phyloP scores from a whole-genome alignment of 495 filamentous ascomycete genomes.

The Venustampulla echinocandica region DNA sequence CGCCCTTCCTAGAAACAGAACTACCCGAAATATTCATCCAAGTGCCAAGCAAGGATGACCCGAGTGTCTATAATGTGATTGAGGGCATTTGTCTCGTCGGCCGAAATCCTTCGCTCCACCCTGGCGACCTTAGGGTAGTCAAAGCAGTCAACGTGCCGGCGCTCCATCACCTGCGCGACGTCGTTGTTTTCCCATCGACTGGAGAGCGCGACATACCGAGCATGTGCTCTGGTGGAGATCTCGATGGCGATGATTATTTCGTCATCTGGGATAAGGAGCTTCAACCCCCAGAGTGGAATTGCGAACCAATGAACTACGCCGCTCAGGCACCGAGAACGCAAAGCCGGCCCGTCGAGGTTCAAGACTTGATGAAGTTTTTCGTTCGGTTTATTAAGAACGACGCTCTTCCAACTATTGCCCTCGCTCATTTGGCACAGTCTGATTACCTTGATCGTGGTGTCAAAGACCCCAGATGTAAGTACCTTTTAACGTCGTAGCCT shows the following conservation, averaged over 20 bases:
- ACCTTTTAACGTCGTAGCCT: not conserved
- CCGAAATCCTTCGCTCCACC: slow-evolving; percentile 90
- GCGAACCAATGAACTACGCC: slow-evolving; percentile 65
- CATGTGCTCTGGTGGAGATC: slow-evolving; percentile 94
- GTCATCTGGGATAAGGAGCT: slow-evolving; percentile 86
- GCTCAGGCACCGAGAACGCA: slow-evolving; percentile 41
- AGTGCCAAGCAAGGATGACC: slow-evolving; percentile 45
- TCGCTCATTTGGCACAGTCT: slow-evolving; percentile 71
- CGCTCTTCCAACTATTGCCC: slow-evolving; percentile 66
- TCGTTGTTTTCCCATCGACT: slow-evolving; percentile 76
- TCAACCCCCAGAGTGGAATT: slow-evolving; percentile 59
- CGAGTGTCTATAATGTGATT: slow-evolving; percentile 50
- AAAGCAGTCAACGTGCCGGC: slow-evolving; percentile 66
- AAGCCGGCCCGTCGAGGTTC: slow-evolving; percentile 49
- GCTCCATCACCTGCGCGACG: slow-evolving; percentile 68
- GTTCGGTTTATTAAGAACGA: slow-evolving; percentile 93
- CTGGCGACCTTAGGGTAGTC: slow-evolving; percentile 86
- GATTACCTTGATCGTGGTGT: slow-evolving; percentile 57
- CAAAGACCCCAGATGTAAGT: slow-evolving; percentile 54
- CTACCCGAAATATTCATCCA: slow-evolving; percentile 89
- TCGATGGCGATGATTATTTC: slow-evolving; percentile 94
- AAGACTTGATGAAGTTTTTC: slow-evolving; percentile 76
- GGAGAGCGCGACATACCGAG: slow-evolving; percentile 79
- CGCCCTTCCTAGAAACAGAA: slow-evolving; percentile 28
- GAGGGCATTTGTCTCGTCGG: slow-evolving; percentile 75